Base-by-base conservation (phyloP, 75 land plant genomes). In the Picea sitchensis region DNA sequence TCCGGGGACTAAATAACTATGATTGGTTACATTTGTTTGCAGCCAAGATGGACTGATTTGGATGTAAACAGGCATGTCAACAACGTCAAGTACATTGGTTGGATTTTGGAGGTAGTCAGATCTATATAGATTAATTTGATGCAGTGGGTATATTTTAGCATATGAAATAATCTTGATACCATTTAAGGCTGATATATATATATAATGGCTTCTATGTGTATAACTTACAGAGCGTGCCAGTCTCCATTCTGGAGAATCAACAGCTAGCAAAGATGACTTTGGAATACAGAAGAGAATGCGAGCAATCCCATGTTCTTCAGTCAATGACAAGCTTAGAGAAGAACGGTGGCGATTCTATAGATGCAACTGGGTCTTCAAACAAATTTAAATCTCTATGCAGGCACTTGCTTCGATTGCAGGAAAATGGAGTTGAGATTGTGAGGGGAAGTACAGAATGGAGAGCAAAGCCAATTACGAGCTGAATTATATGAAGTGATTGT, bases 261-360 rank as follows among this genome's bases (percentile, higher is more conserved):
- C 81, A 90, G 78, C 80, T 92, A 36, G 80, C 87, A 14, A 78
- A 88, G 73, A 81, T 96, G 86, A 92, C 92, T 0, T 67, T 96
- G 85, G 98, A 96, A 81, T 95, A 95, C 88, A 78, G 98, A 83
- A 83, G 89, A 71, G 99, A 96, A 80, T 94, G 98, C 56, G 85
- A 88, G 41, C 91, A 78, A 58, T 83, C 92, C 83, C 91, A 90
- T 57, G 88, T 93, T 59, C 81, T 95, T 77, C 88, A 93, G 80
- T 94, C 98, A 11, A 85, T 94, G 14, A 90, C 92, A 30, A 82
- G 91, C 17, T 87, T 92, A 18, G 84, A 86, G 13, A 51, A 51
- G 56, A 83, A 31, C 14, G 78, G 77, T 12, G 76, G 79, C 0
- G 81, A 67, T 3, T 74, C 44, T 30, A 80, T 72, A 1, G 15